Percentiles rank a stretch among this genome's conserved stretches.
These are phyloP conservation scores for Ascobolus immersus DNA, from an alignment of 495 filamentous ascomycete genomes.

Conservation along the genomic window DNA sequence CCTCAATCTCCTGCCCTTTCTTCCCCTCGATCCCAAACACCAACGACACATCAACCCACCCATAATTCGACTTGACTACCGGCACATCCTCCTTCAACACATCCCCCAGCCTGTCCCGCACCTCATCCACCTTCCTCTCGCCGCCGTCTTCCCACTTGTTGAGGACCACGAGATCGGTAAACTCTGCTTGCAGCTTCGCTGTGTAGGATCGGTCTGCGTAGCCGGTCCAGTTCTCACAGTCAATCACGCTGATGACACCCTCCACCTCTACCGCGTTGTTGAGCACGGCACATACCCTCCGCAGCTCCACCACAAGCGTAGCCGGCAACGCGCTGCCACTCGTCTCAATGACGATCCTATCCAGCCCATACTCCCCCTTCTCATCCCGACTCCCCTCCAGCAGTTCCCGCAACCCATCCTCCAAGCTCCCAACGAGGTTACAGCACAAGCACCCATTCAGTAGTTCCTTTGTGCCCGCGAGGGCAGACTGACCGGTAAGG, in stretches of 20 bases:
- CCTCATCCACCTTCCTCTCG: conserved; percentile 54
- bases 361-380: conserved; percentile 29
- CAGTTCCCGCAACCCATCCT: conserved; percentile 50
- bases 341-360: conserved; percentile 86
- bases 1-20: conserved; percentile 37
- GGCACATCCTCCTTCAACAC: conserved; percentile 50
- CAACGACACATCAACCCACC: conserved; percentile 46
- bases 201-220: conserved; percentile 69
- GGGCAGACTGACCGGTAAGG: conserved; percentile 51
- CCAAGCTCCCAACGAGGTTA: conserved; percentile 79
- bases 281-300: conserved; percentile 33
- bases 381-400: conserved; percentile 53
- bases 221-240: conserved; percentile 91
- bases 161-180: conserved; percentile 79
- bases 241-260: conserved; percentile 75
- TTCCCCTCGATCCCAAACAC: conserved; percentile 72
- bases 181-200: conserved; percentile 59
- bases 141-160: conserved; percentile 76
- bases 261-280: conserved; percentile 35
- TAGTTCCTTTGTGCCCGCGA: conserved; percentile 73
- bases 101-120: conserved; percentile 62
- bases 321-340: conserved; percentile 69
- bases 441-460: conserved; percentile 97
- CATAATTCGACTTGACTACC: conserved; percentile 46
- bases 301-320: conserved; percentile 54